Evolutionary conservation across 176 grass and related monocot genomes (phyloP).

Genomic region (Hordeum vulgare): DNA sequence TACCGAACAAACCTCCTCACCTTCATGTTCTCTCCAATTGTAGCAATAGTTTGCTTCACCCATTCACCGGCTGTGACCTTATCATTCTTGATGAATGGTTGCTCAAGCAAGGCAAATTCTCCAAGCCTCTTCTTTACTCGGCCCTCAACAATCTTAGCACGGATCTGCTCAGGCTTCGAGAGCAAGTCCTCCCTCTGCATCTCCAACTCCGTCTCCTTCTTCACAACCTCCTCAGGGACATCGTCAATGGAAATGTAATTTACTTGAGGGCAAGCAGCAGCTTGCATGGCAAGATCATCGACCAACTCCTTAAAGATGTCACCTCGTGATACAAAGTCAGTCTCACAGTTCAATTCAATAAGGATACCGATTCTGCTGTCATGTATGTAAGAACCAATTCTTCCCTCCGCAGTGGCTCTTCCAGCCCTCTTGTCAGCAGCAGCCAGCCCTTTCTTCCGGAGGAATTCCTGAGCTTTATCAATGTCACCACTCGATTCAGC

Average conservation of each 20-base stretch:
- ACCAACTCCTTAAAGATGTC: constrained; percentile 89
- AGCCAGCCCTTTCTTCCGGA: constrained; percentile 82
- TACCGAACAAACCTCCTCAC: constrained; percentile 83
- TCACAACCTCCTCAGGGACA: constrained; percentile 73
- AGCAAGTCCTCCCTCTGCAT: constrained; percentile 93
- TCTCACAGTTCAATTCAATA: constrained; percentile 96
- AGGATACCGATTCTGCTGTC: constrained; percentile 87
- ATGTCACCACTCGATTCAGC: constrained; percentile 67
- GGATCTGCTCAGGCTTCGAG: constrained; percentile 79
- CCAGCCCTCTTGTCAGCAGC: constrained; percentile 94
- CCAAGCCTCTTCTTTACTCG: constrained; percentile 88
- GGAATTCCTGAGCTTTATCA: constrained; percentile 84
- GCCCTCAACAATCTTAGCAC: constrained; percentile 90
- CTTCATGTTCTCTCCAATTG: constrained; percentile 92
- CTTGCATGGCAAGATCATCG: constrained; percentile 96
- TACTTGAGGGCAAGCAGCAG: constrained; percentile 92
- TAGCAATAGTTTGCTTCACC: constrained; percentile 91
- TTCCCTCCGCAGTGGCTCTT: constrained; percentile 80
- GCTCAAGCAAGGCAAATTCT: constrained; percentile 87
- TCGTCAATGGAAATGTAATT: constrained; percentile 72
- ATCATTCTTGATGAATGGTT: constrained; percentile 97
- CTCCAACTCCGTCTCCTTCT: constrained; percentile 88
- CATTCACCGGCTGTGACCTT: constrained; percentile 85
- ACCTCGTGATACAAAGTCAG: constrained; percentile 96
- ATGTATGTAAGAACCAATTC: constrained; percentile 93